phyloP scores from a whole-genome alignment of 1,284 basidiomycete species.

The Cystobasidiaceae sp. region DNA sequence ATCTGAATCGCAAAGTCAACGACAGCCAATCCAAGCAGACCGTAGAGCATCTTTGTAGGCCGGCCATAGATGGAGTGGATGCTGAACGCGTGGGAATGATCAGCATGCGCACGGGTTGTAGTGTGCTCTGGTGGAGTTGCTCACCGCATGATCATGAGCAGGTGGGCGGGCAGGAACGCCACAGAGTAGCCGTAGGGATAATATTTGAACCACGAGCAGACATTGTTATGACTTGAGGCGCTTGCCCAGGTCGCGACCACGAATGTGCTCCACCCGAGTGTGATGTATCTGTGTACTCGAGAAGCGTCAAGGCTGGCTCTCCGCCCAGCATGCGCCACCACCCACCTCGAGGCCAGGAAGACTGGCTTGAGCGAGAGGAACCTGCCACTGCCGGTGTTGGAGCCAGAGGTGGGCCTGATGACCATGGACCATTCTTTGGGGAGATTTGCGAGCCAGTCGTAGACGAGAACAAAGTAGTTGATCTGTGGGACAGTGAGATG shows the following conservation, averaged over 20 bases:
- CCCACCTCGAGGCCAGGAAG: constrained; percentile 19
- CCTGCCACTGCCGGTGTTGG: neutral
- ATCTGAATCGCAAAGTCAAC: constrained; percentile 29
- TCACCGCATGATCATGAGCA: constrained; percentile 24
- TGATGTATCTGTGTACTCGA: constrained; percentile 16
- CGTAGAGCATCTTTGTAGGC: neutral
- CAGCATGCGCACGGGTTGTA: neutral
- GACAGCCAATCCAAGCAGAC: constrained; percentile 18
- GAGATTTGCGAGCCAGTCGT: constrained; percentile 18
- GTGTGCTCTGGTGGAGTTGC: no score
- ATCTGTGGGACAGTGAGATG: no score
- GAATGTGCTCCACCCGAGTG: constrained; percentile 24
- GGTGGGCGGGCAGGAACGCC: constrained; percentile 10
- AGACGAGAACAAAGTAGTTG: constrained; percentile 13
- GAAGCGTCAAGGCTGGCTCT: no score
- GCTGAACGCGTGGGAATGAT: neutral
- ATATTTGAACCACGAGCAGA: constrained; percentile 17
- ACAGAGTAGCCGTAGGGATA: constrained; percentile 24
- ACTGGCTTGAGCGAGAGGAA: constrained; percentile 12
- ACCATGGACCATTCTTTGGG: constrained; percentile 6
- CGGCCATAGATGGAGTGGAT: constrained; percentile 21
- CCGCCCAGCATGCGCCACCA: neutral
- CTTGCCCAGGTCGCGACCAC: constrained; percentile 20
- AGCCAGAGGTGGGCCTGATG: neutral
- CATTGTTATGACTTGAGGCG: neutral